phyloP scores from a whole-genome alignment of 2,329 filamentous ascomycete genomes.

The Bertia moriformis region DNA sequence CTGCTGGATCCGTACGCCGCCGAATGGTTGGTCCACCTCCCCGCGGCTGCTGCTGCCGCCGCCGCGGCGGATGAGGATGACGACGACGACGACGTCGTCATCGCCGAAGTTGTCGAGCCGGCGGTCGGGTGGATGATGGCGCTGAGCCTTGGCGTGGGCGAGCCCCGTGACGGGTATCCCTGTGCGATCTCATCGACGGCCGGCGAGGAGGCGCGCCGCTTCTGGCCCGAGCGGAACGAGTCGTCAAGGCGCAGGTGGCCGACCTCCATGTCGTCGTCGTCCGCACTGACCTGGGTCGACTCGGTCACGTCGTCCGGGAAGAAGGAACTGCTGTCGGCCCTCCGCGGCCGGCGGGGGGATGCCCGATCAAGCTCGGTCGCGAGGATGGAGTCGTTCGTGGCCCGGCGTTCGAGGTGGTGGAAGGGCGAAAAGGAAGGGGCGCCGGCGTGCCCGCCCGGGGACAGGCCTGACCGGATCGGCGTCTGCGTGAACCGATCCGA shows the following conservation, averaged over 20 bases:
- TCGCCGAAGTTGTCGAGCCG: conserved; percentile 24
- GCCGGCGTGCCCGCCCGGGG: conserved; percentile 23
- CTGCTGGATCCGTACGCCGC: no score
- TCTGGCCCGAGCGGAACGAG: conserved; percentile 26
- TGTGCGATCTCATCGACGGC: conserved; percentile 30
- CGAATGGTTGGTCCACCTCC: no score
- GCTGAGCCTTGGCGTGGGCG: conserved; percentile 33
- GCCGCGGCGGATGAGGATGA: no score
- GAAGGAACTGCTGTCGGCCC: conserved; percentile 27
- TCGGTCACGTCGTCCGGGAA: conserved; percentile 29
- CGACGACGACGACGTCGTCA: no score
- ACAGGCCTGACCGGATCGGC: conserved; percentile 24
- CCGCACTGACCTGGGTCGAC: conserved; percentile 27
- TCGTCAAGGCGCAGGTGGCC: conserved; percentile 31
- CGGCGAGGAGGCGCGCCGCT: conserved; percentile 40
- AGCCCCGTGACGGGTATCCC: conserved; percentile 31
- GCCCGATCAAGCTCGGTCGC: conserved; percentile 29
- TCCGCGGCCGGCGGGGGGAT: conserved; percentile 23
- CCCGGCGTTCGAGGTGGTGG: no score
- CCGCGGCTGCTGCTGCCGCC: no score
- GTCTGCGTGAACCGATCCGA: background rate
- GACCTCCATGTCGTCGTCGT: conserved; percentile 32
- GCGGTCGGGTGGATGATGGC: conserved; percentile 28
- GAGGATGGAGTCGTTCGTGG: conserved; percentile 25
- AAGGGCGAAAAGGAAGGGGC: no score